Evolutionary conservation across 495 filamentous ascomycete species (phyloP).

Genomic region (Xanthoparmelia taractica): DNA sequence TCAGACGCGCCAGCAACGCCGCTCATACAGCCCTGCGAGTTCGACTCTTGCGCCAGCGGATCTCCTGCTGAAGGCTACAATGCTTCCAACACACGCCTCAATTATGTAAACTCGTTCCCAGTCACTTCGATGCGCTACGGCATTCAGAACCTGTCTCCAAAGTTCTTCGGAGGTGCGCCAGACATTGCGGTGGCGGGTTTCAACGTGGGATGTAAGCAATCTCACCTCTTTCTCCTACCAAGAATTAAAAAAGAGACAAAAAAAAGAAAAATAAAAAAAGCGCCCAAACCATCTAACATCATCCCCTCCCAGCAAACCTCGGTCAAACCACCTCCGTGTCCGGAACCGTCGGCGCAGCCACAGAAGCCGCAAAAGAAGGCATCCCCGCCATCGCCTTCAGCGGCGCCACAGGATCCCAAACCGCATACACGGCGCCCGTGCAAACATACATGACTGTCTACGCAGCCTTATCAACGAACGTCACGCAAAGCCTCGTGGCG

Average conservation of each 20-base stretch:
- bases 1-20: conserved; percentile 39
- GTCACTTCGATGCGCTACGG: conserved; percentile 58
- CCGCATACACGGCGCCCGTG: conserved; percentile 44
- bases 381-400: conserved; percentile 62
- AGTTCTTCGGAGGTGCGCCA: conserved; percentile 43
- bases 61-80: conserved; percentile 50
- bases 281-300: conserved; percentile 1
- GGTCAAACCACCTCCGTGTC: conserved; percentile 46
- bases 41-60: conserved; percentile 48
- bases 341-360: conserved; percentile 56
- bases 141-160: conserved; percentile 46
- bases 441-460: conserved; percentile 50
- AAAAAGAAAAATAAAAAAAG: too few species aligned
- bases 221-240: not conserved
- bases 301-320: conserved; percentile 36
- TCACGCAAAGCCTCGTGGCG: conserved; percentile 45
- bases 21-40: conserved; percentile 46
- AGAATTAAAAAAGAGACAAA: too few species aligned
- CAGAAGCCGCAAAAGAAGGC: conserved; percentile 47
- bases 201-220: conserved; percentile 46
- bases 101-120: conserved; percentile 65
- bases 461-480: conserved; percentile 49
- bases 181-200: conserved; percentile 58
- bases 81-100: conserved; percentile 47
- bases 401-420: conserved; percentile 41